These are phyloP conservation scores for Umbelopsis vinacea DNA, from an alignment of 192 early-diverging fungal genomes.

Conservation along the genomic window DNA sequence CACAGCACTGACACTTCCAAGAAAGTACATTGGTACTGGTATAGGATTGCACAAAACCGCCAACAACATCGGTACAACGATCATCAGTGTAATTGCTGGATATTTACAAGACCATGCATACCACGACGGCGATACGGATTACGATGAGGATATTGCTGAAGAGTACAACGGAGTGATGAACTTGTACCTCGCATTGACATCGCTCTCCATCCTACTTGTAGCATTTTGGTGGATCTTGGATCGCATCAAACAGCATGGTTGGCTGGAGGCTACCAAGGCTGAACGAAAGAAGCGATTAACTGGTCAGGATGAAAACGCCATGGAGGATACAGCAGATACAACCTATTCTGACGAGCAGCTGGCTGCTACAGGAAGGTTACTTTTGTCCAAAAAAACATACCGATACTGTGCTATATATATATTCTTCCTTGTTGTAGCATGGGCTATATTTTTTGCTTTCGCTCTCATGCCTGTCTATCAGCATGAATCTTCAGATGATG, in stretches of 20 bases:
- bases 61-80: constrained; percentile 65
- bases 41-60: constrained; percentile 66
- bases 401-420: constrained; percentile 27
- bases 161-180: constrained; percentile 41
- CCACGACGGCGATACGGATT: constrained; percentile 33
- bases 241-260: constrained; percentile 23
- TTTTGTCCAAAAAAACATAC: constrained; percentile 23
- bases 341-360: constrained; percentile 7
- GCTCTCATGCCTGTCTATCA: constrained; percentile 41
- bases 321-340: background rate
- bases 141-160: constrained; percentile 28
- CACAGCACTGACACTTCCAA: constrained; percentile 55
- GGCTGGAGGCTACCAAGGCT: constrained; percentile 31
- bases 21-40: constrained; percentile 55
- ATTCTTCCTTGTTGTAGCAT: constrained; percentile 36
- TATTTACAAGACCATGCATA: constrained; percentile 57
- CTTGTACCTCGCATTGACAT: constrained; percentile 29
- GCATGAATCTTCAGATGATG: background rate
- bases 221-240: constrained; percentile 33
- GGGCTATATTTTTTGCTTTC: constrained; percentile 38
- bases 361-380: constrained; percentile 22
- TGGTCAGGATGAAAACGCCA: background rate
- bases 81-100: constrained; percentile 62
- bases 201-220: background rate
- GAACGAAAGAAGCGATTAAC: constrained; percentile 27